These are phyloP conservation scores for Sporothrix euskadiensis DNA, from an alignment of 2,329 filamentous ascomycete genomes.

Conservation along the genomic window DNA sequence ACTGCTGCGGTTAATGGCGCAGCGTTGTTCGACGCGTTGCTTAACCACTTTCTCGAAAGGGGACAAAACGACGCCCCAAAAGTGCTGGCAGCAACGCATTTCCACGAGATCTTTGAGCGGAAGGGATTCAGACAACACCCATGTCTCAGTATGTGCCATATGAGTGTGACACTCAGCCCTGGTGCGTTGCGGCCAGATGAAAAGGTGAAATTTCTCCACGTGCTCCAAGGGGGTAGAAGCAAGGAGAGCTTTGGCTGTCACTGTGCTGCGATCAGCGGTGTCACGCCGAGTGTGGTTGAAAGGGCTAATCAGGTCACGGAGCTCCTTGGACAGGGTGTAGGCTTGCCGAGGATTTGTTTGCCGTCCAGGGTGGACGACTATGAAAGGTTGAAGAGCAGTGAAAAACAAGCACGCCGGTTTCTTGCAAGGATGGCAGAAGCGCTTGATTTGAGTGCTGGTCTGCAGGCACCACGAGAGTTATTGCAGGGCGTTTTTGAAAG, in stretches of 20 bases:
- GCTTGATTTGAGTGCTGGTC: not conserved
- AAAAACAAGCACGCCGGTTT: constrained; percentile 60
- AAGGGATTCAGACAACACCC: constrained; percentile 54
- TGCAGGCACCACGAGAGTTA: constrained; percentile 12
- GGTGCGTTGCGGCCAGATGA: constrained; percentile 55
- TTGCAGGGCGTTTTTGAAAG: constrained; percentile 2
- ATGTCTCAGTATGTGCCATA: constrained; percentile 63
- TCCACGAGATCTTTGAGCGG: constrained; percentile 71
- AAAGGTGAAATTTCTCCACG: constrained; percentile 74
- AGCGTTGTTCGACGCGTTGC: constrained; percentile 58
- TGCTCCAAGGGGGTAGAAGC: constrained; percentile 65
- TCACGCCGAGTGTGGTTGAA: constrained; percentile 69
- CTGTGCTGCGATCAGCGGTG: constrained; percentile 85
- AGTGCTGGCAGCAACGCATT: constrained; percentile 63
- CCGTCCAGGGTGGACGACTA: constrained; percentile 64
- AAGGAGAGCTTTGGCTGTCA: constrained; percentile 80
- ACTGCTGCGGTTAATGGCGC: constrained; percentile 60
- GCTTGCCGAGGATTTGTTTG: constrained; percentile 72
- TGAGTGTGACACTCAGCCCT: constrained; percentile 66
- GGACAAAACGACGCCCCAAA: constrained; percentile 51
- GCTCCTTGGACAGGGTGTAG: constrained; percentile 69
- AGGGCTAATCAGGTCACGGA: constrained; percentile 73
- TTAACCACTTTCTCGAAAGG: constrained; percentile 56
- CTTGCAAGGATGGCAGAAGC: constrained; percentile 40
- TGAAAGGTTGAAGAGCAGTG: constrained; percentile 66